A percentile compares a stretch with the other conserved stretches of the same genome.
phyloP scores from a whole-genome alignment of 2,329 filamentous ascomycete species.

The Piedraia hortae region DNA sequence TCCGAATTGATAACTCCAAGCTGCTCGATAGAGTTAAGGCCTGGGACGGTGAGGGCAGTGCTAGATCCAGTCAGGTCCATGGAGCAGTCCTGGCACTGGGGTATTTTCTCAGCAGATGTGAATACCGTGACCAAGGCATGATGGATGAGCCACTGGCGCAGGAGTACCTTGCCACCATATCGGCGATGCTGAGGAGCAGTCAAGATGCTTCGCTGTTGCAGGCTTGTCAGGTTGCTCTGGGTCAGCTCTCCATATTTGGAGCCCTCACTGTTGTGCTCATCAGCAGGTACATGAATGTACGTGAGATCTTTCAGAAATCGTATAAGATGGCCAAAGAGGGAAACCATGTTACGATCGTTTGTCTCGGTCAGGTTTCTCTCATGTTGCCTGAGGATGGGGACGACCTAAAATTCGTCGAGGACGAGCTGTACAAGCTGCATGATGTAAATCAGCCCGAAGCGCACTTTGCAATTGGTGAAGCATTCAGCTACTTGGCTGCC shows the following conservation, averaged over 20 bases:
- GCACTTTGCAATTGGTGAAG: slow-evolving; percentile 76
- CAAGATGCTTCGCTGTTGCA: slow-evolving; percentile 30
- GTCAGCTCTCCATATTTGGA: slow-evolving; percentile 32
- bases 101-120: slow-evolving; percentile 28
- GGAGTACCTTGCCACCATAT: slow-evolving; percentile 17
- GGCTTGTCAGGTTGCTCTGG: slow-evolving; percentile 28
- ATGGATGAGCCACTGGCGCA: slow-evolving; percentile 5
- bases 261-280: slow-evolving; percentile 21
- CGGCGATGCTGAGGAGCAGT: slow-evolving; percentile 25
- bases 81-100: slow-evolving; percentile 31
- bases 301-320: slow-evolving; percentile 31
- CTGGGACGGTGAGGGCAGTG: slow-evolving; percentile 33
- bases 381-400: slow-evolving; percentile 23
- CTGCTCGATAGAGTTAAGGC: slow-evolving; percentile 10
- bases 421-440: slow-evolving; percentile 46
- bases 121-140: slow-evolving; percentile 18
- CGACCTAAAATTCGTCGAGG: slow-evolving; percentile 28
- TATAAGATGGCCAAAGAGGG: slow-evolving; percentile 46
- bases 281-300: slow-evolving; percentile 5
- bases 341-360: slow-evolving; percentile 55
- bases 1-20: slow-evolving; percentile 19
- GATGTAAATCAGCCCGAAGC: slow-evolving; percentile 67
- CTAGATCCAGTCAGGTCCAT: slow-evolving; percentile 29
- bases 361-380: slow-evolving; percentile 50
- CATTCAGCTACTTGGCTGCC: slow-evolving; percentile 46